A percentile compares a stretch with the other conserved stretches of the same genome.
Evolutionary conservation across 805 yeast species (phyloP).

Genomic region (Dipodascus albidus): DNA sequence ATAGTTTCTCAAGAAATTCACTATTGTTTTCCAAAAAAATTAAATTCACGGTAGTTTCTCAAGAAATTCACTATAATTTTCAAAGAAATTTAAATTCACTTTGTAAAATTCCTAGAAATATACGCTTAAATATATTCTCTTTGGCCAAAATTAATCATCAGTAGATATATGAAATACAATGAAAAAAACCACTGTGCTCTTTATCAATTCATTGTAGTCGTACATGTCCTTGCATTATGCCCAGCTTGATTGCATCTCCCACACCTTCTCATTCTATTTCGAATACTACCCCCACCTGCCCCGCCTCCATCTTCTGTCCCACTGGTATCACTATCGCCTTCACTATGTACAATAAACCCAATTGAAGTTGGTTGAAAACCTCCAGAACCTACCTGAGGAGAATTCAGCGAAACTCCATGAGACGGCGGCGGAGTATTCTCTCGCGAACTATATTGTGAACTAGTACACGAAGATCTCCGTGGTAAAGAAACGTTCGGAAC

Average conservation of each 20-base stretch:
- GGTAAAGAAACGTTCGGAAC: background rate
- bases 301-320: background rate
- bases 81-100: no score
- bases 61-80: no score
- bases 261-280: background rate
- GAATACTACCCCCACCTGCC: background rate
- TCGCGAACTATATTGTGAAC: background rate
- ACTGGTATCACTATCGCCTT: background rate
- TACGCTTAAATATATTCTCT: no score
- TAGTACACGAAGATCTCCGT: background rate
- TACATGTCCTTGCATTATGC: background rate
- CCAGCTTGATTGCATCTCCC: background rate
- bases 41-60: no score
- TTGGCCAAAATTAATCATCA: no score
- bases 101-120: no score
- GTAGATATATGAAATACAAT: no score
- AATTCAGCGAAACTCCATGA: background rate
- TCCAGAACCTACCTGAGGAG: background rate
- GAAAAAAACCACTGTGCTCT: no score
- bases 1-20: no score
- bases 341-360: background rate
- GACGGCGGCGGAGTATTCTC: background rate
- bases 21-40: no score
- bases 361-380: background rate
- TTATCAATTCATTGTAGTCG: background rate